phyloP scores from a whole-genome alignment of 1,139 yeast species.

The Oligophagozyma castellii region DNA sequence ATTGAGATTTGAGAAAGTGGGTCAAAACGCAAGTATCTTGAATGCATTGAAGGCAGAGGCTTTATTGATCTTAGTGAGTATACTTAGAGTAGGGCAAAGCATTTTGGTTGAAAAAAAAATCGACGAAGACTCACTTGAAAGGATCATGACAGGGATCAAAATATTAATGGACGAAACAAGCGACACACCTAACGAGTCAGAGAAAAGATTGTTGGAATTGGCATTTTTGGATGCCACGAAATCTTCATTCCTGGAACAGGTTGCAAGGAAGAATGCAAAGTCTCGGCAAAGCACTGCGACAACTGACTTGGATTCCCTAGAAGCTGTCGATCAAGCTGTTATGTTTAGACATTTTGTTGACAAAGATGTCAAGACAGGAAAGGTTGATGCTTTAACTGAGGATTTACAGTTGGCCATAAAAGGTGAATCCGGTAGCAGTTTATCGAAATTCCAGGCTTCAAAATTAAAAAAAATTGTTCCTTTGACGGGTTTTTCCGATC shows the following conservation, averaged over 20 bases:
- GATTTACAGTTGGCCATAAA: conserved; percentile 36
- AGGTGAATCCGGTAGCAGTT: conserved; percentile 35
- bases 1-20: conserved; percentile 54
- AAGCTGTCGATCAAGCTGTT: conserved; percentile 73
- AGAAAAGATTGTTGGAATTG: conserved; percentile 37
- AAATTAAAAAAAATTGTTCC: conserved; percentile 81
- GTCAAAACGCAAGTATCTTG: conserved; percentile 40
- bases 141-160: conserved; percentile 74
- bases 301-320: conserved; percentile 52
- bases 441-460: conserved; percentile 45
- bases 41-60: conserved; percentile 95
- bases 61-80: conserved; percentile 78
- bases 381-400: conserved; percentile 30
- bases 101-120: conserved; percentile 59
- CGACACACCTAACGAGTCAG: conserved; percentile 26
- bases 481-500: conserved; percentile 93
- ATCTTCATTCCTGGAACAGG: conserved; percentile 62
- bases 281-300: conserved; percentile 47
- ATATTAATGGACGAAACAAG: conserved; percentile 57
- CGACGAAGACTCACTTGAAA: conserved; percentile 91
- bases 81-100: conserved; percentile 83
- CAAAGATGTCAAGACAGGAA: conserved; percentile 29
- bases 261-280: conserved; percentile 35
- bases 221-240: conserved; percentile 84
- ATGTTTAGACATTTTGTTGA: conserved; percentile 70